Evolutionary conservation across 139 green algal species (phyloP).

Genomic region (Chlamydomonas urium): DNA sequence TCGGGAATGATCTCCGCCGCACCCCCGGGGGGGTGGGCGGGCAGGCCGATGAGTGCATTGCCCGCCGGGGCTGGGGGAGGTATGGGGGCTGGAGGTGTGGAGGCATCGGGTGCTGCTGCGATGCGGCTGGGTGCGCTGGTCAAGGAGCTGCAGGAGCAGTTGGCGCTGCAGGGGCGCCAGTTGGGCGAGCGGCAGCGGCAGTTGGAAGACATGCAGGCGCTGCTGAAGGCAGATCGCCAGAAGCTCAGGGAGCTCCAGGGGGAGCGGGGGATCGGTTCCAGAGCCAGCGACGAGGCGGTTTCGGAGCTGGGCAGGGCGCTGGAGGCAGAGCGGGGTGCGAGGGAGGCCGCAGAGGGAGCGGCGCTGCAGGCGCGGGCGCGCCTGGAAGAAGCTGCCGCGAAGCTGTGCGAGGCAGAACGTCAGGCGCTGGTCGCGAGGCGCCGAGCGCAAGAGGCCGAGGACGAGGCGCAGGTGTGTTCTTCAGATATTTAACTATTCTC

Average conservation of each 20-base stretch:
- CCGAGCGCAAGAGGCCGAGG: no score
- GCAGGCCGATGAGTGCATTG: no score
- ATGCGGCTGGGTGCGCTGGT: conserved; percentile 13
- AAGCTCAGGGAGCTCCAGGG: conserved; percentile 8
- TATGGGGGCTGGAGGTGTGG: no score
- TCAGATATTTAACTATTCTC: no score
- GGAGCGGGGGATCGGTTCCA: neutral
- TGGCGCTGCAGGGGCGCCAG: conserved; percentile 9
- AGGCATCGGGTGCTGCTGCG: neutral
- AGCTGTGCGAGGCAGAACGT: no score
- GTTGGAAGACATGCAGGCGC: neutral
- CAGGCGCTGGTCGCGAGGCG: no score
- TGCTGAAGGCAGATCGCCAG: conserved; percentile 7
- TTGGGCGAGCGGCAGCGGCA: conserved; percentile 5
- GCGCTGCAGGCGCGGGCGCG: conserved; percentile 1
- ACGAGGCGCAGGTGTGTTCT: no score
- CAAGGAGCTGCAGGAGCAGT: conserved; percentile 23
- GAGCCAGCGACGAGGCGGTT: neutral
- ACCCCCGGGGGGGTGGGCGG: no score
- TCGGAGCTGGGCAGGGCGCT: neutral
- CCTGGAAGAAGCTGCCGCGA: neutral
- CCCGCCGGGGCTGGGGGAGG: no score
- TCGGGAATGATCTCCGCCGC: neutral
- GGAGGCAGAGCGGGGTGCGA: neutral
- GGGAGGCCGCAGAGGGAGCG: no score